Base-by-base conservation (phyloP, 164 flowering plant species). In the Berberis vulgaris region DNA sequence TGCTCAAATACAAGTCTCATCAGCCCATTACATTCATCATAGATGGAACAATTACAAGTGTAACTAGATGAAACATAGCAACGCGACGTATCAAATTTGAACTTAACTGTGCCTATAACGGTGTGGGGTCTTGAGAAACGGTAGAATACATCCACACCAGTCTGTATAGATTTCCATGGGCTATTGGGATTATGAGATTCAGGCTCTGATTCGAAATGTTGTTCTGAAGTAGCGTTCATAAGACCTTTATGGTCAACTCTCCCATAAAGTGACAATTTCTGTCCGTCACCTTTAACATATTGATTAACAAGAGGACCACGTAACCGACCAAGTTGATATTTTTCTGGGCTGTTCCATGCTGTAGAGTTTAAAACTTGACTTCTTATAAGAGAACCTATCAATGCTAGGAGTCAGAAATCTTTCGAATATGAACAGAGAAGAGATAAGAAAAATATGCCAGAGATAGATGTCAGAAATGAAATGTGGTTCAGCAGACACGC, bases 51-150 rank as follows among this genome's bases (percentile, higher is more conserved):
- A 65, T 41, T 43, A 58, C n/a, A 57, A 61, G 69, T 45, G 41
- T 7, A 55, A 45, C 43, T 9, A 45, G 57, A 42, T 41, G 11
- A 41, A 68, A 41, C 40, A 50, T 57, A n/a, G 3, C 59, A 42
- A 62, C 26, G 4, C 26, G 13, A 56, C 43, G 10, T 1, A 54
- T 61, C 43, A 59, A 63, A 53, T 44, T 49, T 43, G 43, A 67
- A 85, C 86, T 82, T 79, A 85, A 86, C 98, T 72, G 98, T 92
- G 78, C 98, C 98, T 45, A 86, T 85, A 44, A 92, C 80, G 4
- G 98, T 92, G 73, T 92, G 98, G 39, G 98, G 98, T 62, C 98
- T 68, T 5, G 96, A 84, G 79, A 92, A 92, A 69, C 86, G 75
- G 74, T 89, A 92, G 72, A 92, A 92, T 63, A 82, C 91, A 82